Percentiles rank a stretch among this genome's conserved stretches.
phyloP scores from a whole-genome alignment of 208 protist genomes.

The Trypanosoma mega region DNA sequence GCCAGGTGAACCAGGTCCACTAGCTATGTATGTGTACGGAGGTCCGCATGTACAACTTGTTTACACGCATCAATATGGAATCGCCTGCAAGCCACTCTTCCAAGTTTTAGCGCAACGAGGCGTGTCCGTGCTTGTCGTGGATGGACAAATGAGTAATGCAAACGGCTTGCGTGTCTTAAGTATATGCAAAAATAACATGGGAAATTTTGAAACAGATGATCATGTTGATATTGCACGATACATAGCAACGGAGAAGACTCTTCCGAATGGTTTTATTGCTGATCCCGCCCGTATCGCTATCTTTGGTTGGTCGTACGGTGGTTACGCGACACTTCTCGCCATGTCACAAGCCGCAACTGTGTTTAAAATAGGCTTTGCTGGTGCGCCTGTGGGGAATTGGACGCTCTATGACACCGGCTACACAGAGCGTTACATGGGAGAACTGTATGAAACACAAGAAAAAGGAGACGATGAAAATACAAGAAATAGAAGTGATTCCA shows the following conservation, averaged over 20 bases:
- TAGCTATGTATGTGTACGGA: constrained; percentile 83
- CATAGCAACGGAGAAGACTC: constrained; percentile 29
- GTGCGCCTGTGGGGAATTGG: constrained; percentile 87
- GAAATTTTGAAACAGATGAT: constrained; percentile 80
- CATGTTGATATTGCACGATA: constrained; percentile 68
- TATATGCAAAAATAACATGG: constrained; percentile 87
- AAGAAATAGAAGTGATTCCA: not conserved
- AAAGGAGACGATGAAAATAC: constrained; percentile 10
- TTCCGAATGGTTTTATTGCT: constrained; percentile 43
- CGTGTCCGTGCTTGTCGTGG: constrained; percentile 75
- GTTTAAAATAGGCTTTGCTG: constrained; percentile 81
- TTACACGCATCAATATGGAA: constrained; percentile 58
- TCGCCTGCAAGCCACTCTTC: constrained; percentile 36
- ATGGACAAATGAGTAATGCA: constrained; percentile 86
- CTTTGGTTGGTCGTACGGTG: constrained; percentile 90
- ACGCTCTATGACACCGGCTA: constrained; percentile 90
- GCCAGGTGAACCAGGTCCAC: constrained; percentile 30
- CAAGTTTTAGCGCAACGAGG: constrained; percentile 71
- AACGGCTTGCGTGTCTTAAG: constrained; percentile 73
- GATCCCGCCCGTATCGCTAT: constrained; percentile 75
- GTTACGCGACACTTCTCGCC: constrained; percentile 83
- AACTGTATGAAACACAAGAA: constrained; percentile 35
- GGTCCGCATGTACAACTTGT: constrained; percentile 89
- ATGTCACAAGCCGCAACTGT: constrained; percentile 79
- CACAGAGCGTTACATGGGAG: constrained; percentile 89